Base-by-base conservation (phyloP, 352 stramenopile species). In the Phytopythium delawarense region DNA sequence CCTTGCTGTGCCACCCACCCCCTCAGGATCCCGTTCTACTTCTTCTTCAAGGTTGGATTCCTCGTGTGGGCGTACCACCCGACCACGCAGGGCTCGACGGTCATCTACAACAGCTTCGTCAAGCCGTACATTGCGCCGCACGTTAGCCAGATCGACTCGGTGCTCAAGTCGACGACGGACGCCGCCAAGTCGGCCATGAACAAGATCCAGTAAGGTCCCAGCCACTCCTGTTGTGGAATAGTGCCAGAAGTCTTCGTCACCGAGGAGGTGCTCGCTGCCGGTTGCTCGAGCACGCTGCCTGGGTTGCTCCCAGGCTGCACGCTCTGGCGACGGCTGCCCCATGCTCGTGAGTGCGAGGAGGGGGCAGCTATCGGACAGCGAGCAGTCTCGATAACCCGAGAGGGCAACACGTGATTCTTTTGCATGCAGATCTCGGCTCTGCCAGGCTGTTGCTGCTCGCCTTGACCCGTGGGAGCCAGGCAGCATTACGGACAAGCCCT, bases 21-120 rank as follows among this genome's bases (percentile, higher is more conserved):
- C 1, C 44, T 13, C 66, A 84, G 75, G 78, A 85, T 92, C 51
- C 82, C 83, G 51, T 92, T 96, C 70, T 94, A 94, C 76, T 94
- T 92, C 67, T 86, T 94, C 58, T 64, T 91, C 68, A 96, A 96
- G 82, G 68, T 96, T 53, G 78, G 58, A 30, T 96, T 96, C 80
- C 73, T 96, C 11, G 79, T 96, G 11, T 96, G 84, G 84, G 78
- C 69, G 62, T 92, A 91, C 79, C 84, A 92, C 70, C 87, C 87
- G 52, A 81, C 61, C 69, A 94, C 85, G 11, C 57, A 90, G 79
- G 86, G 86, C 67, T 89, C 86, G 39, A 85, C 80, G 61, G 69
- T 92, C 45, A 95, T 95, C 67, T 95, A 95, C 77, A 77, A 88
- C 65, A 72, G 65, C n/a, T 45, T 91, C 28, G 87, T 95, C 64